phyloP scores from a whole-genome alignment of 768 basidiomycete species.

The Leccinum imitatum region DNA sequence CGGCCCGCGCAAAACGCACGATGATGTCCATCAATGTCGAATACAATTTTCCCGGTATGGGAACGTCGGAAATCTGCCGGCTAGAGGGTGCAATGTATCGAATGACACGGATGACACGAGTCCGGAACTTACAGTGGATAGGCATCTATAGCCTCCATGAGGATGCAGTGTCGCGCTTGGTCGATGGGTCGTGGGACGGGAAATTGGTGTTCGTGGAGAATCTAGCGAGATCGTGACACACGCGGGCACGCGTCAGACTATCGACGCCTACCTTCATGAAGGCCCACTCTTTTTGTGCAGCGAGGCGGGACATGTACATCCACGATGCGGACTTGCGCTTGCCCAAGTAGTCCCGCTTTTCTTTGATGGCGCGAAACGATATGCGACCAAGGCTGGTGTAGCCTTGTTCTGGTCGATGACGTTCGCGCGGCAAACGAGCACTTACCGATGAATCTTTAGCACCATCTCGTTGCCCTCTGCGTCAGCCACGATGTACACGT shows the following conservation, averaged over 20 bases:
- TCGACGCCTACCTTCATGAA: constrained; percentile 84
- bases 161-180: constrained; percentile 89
- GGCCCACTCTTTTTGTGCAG: constrained; percentile 97
- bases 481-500: constrained; percentile 90
- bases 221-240: constrained; percentile 43
- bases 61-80: constrained; percentile 82
- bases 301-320: constrained; percentile 99
- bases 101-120: neutral
- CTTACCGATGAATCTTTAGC: constrained; percentile 88
- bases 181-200: constrained; percentile 94
- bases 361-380: constrained; percentile 95
- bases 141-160: constrained; percentile 96
- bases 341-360: constrained; percentile 94
- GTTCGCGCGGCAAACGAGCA: neutral
- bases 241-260: neutral
- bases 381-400: constrained; percentile 83
- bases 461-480: constrained; percentile 83
- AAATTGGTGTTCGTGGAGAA: constrained; percentile 87
- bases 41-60: constrained; percentile 87
- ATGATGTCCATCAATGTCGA: constrained; percentile 93
- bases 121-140: constrained; percentile 75
- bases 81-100: constrained; percentile 38
- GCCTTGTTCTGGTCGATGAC: constrained; percentile 6
- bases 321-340: constrained; percentile 95
- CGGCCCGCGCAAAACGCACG: constrained; percentile 88